These are phyloP conservation scores for Fusarium anthophilum DNA, from an alignment of 2,329 filamentous ascomycete species.

Conservation along the genomic window DNA sequence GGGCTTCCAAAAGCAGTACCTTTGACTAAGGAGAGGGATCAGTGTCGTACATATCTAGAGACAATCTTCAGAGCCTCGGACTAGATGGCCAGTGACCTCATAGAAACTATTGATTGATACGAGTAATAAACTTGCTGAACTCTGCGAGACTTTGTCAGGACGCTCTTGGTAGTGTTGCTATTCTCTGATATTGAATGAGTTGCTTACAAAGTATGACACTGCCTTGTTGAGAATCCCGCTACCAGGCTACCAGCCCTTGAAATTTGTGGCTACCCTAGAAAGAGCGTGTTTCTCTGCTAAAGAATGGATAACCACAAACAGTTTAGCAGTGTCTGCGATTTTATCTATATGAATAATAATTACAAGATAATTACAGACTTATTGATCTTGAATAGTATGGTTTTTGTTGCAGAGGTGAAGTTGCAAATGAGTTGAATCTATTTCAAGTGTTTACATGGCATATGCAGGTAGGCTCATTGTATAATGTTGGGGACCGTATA, in stretches of 20 bases:
- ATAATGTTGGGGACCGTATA: fast-evolving
- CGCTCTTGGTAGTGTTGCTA: too few species aligned
- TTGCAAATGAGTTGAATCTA: fast-evolving
- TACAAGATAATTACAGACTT: fast-evolving
- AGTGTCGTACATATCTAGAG: background rate
- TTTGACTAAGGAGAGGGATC: background rate
- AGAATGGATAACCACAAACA: background rate
- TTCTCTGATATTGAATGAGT: background rate
- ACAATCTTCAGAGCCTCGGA: background rate
- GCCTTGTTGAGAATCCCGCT: background rate
- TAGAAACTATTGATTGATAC: background rate
- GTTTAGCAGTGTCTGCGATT: background rate
- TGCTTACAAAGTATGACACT: background rate
- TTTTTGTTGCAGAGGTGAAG: too few species aligned
- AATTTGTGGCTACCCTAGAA: background rate
- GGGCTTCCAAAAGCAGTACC: background rate
- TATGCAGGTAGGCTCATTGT: fast-evolving
- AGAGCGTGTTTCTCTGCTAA: background rate
- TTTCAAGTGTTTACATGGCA: fast-evolving
- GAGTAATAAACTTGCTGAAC: background rate
- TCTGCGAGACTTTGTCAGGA: too few species aligned
- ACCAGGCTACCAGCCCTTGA: fast-evolving
- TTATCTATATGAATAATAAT: fast-evolving
- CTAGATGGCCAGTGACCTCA: too few species aligned
- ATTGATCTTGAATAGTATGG: fast-evolving